These are phyloP conservation scores for Ceratobasidium sp. DNA, from an alignment of 1,284 basidiomycete species.

Conservation along the genomic window DNA sequence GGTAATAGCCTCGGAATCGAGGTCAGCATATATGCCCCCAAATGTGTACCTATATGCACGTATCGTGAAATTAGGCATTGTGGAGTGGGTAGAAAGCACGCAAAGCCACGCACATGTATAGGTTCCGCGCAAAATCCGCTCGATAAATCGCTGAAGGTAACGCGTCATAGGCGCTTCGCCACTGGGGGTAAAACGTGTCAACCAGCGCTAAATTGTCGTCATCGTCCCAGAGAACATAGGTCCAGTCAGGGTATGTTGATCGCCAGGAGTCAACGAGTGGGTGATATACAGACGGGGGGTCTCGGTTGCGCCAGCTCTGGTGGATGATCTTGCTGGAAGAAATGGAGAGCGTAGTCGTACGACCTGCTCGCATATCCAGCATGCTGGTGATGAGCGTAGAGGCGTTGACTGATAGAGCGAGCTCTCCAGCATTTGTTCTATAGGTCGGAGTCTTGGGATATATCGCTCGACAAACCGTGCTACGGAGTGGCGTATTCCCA, in stretches of 20 bases:
- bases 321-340: conserved; percentile 6
- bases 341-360: not conserved
- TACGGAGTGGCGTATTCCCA: not conserved
- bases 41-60: conserved; percentile 8
- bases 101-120: conserved; percentile 10
- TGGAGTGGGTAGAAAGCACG: no score
- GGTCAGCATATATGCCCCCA: conserved; percentile 28
- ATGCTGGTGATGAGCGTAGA: conserved; percentile 3
- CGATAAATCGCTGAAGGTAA: conserved; percentile 7
- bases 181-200: conserved; percentile 6
- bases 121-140: conserved; percentile 11
- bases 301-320: not conserved
- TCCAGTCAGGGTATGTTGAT: not conserved
- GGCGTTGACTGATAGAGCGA: not conserved
- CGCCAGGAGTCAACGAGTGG: conserved; percentile 1
- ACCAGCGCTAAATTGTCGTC: conserved; percentile 6
- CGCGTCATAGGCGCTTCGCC: conserved; percentile 2
- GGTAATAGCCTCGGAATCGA: conserved; percentile 8
- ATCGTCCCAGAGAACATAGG: conserved; percentile 15
- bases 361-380: not conserved
- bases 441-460: not conserved
- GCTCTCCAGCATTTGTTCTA: not conserved
- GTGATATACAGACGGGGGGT: not conserved
- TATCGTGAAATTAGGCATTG: not conserved
- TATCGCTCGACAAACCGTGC: not conserved